phyloP scores from a whole-genome alignment of 148 eudicot species.

The Nyssa sinensis region DNA sequence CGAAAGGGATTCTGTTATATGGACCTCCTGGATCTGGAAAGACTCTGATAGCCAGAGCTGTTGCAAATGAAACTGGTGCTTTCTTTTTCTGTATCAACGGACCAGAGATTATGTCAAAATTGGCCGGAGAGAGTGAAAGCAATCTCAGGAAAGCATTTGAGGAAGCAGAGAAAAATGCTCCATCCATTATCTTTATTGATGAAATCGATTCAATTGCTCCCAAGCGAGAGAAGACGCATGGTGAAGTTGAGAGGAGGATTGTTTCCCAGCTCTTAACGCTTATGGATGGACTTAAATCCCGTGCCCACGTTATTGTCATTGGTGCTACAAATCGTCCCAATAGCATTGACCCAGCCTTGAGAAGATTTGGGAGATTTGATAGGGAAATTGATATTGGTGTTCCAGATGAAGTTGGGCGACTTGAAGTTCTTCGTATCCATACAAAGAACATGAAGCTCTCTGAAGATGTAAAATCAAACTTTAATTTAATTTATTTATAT shows the following conservation, averaged over 20 bases:
- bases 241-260: conserved; percentile 94
- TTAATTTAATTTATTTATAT: not conserved
- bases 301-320: conserved; percentile 86
- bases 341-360: conserved; percentile 85
- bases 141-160: conserved; percentile 93
- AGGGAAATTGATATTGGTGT: conserved; percentile 93
- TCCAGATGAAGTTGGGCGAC: conserved; percentile 87
- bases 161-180: conserved; percentile 95
- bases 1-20: conserved; percentile 80
- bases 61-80: conserved; percentile 93
- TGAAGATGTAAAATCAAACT: conserved; percentile 53
- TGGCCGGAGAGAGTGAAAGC: conserved; percentile 97
- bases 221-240: conserved; percentile 83
- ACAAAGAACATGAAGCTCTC: conserved; percentile 93
- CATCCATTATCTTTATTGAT: conserved; percentile 83
- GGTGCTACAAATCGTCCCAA: conserved; percentile 95
- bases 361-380: conserved; percentile 90
- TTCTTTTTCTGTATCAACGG: conserved; percentile 91
- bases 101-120: conserved; percentile 87
- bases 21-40: conserved; percentile 96
- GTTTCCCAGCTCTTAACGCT: conserved; percentile 90
- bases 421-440: conserved; percentile 88
- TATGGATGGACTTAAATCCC: conserved; percentile 89
- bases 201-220: conserved; percentile 95
- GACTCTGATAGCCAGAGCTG: conserved; percentile 87